Conservation (phyloP, 1,284 basidiomycete genomes). For the Tylopilus orsonianus region DNA sequence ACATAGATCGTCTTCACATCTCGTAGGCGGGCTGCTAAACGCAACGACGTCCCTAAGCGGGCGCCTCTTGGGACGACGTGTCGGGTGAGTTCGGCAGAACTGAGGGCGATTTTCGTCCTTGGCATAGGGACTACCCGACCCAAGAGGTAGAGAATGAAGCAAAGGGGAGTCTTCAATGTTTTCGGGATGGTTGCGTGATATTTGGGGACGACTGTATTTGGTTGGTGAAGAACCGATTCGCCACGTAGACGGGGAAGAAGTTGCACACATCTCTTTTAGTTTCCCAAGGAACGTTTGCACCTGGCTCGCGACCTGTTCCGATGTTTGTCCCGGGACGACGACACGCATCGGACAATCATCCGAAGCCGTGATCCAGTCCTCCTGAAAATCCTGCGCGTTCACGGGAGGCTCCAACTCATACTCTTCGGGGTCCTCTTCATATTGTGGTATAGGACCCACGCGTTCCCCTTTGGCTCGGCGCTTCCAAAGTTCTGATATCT, state of each 20-base stretch:
- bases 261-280: conserved; percentile 19
- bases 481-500: conserved; percentile 31
- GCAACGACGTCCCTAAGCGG: neutral
- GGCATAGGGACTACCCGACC: conserved; percentile 1
- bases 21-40: conserved; percentile 1
- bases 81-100: neutral
- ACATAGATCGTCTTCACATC: conserved; percentile 23
- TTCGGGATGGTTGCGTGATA: conserved; percentile 5
- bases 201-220: neutral
- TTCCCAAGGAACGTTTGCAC: conserved; percentile 23
- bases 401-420: conserved; percentile 32
- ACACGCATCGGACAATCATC: conserved; percentile 35
- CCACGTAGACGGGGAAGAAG: neutral
- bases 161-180: neutral
- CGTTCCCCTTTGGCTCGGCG: conserved; percentile 34
- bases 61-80: conserved; percentile 15
- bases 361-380: conserved; percentile 35
- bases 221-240: conserved; percentile 6
- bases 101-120: conserved; percentile 17
- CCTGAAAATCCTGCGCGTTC: conserved; percentile 31
- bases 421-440: conserved; percentile 37
- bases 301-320: conserved; percentile 26
- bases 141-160: neutral
- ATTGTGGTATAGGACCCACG: conserved; percentile 34
- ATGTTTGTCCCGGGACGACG: conserved; percentile 40